Conservation (phyloP, 108 stramenopile species). For the Aurantiochytrium sp. region DNA sequence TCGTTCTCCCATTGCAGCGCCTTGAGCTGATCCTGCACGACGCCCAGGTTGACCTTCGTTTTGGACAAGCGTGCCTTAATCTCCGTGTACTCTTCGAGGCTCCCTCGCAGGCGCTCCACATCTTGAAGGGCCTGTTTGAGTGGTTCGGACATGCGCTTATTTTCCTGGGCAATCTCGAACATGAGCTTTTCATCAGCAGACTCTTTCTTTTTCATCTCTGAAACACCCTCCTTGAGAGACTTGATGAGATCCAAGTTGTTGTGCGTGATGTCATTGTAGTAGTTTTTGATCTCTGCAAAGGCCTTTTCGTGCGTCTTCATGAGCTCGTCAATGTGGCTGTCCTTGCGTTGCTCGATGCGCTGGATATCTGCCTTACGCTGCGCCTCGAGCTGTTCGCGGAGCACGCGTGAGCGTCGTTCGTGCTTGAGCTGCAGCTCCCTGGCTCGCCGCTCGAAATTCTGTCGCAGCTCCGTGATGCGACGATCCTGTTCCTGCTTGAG, state of each 20-base stretch:
- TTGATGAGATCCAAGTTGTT: conserved; percentile 65
- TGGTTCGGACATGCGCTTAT: conserved; percentile 53
- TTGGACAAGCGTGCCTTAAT: background rate
- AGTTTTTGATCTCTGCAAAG: conserved; percentile 60
- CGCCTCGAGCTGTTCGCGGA: conserved; percentile 46
- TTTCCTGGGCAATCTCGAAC: conserved; percentile 50
- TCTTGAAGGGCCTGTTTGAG: conserved; percentile 46
- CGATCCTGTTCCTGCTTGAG: conserved; percentile 52
- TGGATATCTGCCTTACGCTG: conserved; percentile 41
- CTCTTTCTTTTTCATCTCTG: conserved; percentile 46
- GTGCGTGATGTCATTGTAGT: conserved; percentile 67
- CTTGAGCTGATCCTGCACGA: conserved; percentile 35
- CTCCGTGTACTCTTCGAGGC: conserved; percentile 39
- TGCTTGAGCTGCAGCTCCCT: conserved; percentile 34
- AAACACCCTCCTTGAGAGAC: conserved; percentile 51
- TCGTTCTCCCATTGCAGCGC: conserved; percentile 54
- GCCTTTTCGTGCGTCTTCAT: conserved; percentile 57
- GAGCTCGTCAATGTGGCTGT: conserved; percentile 27
- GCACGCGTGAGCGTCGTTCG: conserved; percentile 22
- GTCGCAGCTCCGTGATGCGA: conserved; percentile 40
- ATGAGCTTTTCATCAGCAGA: conserved; percentile 52
- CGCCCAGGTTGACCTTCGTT: conserved; percentile 35
- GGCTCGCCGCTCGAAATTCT: conserved; percentile 49
- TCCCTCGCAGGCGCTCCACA: conserved; percentile 34
- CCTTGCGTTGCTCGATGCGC: conserved; percentile 25